Base-by-base conservation (phyloP, 345 rosid genomes). In the Iberis pinnata region DNA sequence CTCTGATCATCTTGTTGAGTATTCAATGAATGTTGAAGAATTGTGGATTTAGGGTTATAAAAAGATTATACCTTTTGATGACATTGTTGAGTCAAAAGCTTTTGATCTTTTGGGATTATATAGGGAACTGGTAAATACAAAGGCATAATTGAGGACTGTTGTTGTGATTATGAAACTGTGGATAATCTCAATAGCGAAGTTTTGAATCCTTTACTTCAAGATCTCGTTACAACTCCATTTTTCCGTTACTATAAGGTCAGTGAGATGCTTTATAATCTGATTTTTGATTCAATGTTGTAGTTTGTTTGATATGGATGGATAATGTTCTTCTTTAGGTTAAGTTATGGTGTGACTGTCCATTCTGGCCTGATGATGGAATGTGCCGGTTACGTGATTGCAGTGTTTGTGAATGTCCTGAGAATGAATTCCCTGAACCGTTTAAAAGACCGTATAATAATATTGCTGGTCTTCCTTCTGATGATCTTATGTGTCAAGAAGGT, bases 311-410 rank as follows among this genome's bases (percentile, higher is more conserved):
- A n/a, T n/a, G n/a, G n/a, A n/a, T n/a, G 15, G 12, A 3, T 17
- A 20, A 22, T 2, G 25, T 22, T 22, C 16, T 7, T 12, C 37
- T 32, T 5, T 40, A 90, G 98, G 95, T 81, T 67, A 90, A 84
- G 62, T 64, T 90, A 18, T 84, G 89, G 98, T 93, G 99, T 76
- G 83, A 93, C 58, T 93, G 99, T 71, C 96, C 93, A 16, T 84
- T 85, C 73, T 84, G 95, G 99, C 94, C 84, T 1, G 96, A 84
- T 67, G 96, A 92, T 72, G 86, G 95, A 44, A 88, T 93, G 99
- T 93, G 97, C 61, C 87, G 69, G 45, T 72, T 93, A 72, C 78
- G 94, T 66, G 95, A 93, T 74, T 93, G 99, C 64, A 88, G 97
- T 49, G 95, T 93, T 26, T 88, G 97, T 65, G 99, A 88, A 61